A percentile compares a stretch with the other conserved stretches of the same genome.
phyloP scores from a whole-genome alignment of 176 grass and related monocot species.

The Carex scoparia region DNA sequence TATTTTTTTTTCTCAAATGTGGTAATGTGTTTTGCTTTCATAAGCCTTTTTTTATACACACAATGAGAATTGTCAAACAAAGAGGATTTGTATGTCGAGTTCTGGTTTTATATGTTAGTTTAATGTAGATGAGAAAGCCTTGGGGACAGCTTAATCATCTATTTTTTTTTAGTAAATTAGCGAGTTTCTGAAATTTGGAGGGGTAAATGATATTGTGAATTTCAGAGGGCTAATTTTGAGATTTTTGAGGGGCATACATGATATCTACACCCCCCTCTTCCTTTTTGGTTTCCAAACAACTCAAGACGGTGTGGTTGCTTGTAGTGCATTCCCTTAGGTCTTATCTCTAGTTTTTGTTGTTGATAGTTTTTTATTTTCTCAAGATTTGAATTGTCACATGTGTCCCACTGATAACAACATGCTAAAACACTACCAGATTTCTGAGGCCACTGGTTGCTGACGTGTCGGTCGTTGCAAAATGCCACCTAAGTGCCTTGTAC shows the following conservation, averaged over 20 bases:
- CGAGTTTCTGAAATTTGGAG: too few relatives aligned
- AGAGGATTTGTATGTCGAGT: neutral
- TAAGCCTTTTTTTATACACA: neutral
- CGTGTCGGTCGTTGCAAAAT: conserved; percentile 19
- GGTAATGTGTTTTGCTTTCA: neutral
- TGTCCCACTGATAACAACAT: neutral
- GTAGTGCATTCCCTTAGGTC: neutral
- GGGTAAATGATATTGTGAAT: too few relatives aligned
- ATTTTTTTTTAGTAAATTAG: too few relatives aligned
- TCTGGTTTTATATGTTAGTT: neutral
- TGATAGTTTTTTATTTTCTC: neutral
- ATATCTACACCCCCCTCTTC: too few relatives aligned
- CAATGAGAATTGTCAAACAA: neutral
- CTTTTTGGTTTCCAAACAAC: neutral
- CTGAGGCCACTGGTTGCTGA: conserved; percentile 26
- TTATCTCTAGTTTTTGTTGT: neutral
- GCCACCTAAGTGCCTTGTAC: neutral
- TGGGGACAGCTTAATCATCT: neutral
- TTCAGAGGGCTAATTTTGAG: too few relatives aligned
- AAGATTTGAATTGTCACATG: neutral
- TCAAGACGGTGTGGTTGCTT: neutral
- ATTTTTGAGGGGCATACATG: too few relatives aligned
- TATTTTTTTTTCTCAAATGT: neutral
- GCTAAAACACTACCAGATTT: conserved; percentile 13
- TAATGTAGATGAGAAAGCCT: neutral